These are phyloP conservation scores for Polygonum aviculare DNA, from an alignment of 148 eudicot genomes.

Conservation along the genomic window DNA sequence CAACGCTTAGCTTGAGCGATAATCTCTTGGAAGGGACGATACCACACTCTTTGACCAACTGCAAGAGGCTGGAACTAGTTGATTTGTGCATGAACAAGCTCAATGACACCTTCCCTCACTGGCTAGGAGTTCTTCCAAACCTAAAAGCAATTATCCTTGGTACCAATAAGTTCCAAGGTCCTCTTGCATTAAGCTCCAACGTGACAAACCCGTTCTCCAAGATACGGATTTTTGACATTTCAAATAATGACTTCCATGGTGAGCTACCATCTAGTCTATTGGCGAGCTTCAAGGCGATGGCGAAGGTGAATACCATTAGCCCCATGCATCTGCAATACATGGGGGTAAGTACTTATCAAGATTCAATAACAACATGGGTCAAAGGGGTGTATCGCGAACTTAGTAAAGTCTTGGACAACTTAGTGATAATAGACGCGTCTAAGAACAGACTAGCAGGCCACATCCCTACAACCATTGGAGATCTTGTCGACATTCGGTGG, in stretches of 20 bases:
- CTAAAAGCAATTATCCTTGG: neutral
- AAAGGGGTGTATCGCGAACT: neutral
- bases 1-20: neutral
- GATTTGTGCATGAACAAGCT: constrained; percentile 12
- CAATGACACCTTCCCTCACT: constrained; percentile 13
- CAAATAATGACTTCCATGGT: constrained; percentile 15
- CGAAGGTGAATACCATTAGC: neutral
- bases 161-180: constrained; percentile 10
- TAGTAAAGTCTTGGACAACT: neutral
- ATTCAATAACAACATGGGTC: neutral
- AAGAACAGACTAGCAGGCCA: constrained; percentile 16
- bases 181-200: neutral
- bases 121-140: constrained; percentile 7
- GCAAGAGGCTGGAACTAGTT: constrained; percentile 1
- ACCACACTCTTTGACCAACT: constrained; percentile 7
- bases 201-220: constrained; percentile 1
- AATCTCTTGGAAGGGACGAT: constrained; percentile 9
- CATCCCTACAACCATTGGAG: constrained; percentile 14
- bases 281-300: constrained; percentile 10
- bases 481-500: neutral
- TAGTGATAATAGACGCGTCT: constrained; percentile 18
- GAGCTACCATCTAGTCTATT: constrained; percentile 4
- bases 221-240: constrained; percentile 13
- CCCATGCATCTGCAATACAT: neutral
- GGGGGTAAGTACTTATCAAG: neutral